phyloP scores from a whole-genome alignment of 345 rosid genomes.

The Sonneratia alba region DNA sequence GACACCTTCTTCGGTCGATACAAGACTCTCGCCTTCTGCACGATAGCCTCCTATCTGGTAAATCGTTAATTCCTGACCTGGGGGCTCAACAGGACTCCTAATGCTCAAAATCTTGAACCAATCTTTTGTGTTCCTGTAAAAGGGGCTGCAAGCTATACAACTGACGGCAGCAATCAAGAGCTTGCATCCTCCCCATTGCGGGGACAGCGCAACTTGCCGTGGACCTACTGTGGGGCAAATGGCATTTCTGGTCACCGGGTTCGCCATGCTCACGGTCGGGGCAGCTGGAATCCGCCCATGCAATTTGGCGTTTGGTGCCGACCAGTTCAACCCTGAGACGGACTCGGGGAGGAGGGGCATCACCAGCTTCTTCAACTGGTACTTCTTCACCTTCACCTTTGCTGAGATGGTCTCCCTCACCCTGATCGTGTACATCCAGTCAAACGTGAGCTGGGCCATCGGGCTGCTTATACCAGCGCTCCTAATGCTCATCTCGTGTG shows the following conservation, averaged over 20 bases:
- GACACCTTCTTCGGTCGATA: slow-evolving; percentile 20
- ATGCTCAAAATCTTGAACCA: background rate
- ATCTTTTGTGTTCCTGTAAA: background rate
- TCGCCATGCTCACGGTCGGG: slow-evolving; percentile 16
- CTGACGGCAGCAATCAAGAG: slow-evolving; percentile 47
- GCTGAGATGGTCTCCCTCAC: slow-evolving; percentile 19
- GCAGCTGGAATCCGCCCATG: slow-evolving; percentile 24
- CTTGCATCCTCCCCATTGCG: slow-evolving; percentile 47
- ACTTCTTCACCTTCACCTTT: slow-evolving; percentile 22
- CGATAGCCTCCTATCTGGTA: slow-evolving; percentile 15
- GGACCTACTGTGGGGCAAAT: slow-evolving; percentile 18
- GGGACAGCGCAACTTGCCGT: slow-evolving; percentile 14
- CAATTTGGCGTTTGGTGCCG: slow-evolving; percentile 23
- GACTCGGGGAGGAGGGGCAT: slow-evolving; percentile 18
- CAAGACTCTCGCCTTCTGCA: slow-evolving; percentile 17
- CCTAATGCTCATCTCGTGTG: slow-evolving; percentile 19
- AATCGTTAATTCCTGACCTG: background rate
- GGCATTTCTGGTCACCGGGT: slow-evolving; percentile 13
- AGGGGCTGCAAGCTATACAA: slow-evolving; percentile 51
- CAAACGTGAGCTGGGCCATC: slow-evolving; percentile 21
- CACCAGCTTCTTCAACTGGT: slow-evolving; percentile 33
- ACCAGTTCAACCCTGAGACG: slow-evolving; percentile 22
- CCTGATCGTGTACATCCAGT: slow-evolving; percentile 24
- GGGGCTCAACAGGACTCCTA: background rate
- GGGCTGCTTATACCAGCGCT: slow-evolving; percentile 18